A percentile compares a stretch with the other conserved stretches of the same genome.
Conservation (phyloP, 2,329 filamentous ascomycete species). For the Cercospora sojina region DNA sequence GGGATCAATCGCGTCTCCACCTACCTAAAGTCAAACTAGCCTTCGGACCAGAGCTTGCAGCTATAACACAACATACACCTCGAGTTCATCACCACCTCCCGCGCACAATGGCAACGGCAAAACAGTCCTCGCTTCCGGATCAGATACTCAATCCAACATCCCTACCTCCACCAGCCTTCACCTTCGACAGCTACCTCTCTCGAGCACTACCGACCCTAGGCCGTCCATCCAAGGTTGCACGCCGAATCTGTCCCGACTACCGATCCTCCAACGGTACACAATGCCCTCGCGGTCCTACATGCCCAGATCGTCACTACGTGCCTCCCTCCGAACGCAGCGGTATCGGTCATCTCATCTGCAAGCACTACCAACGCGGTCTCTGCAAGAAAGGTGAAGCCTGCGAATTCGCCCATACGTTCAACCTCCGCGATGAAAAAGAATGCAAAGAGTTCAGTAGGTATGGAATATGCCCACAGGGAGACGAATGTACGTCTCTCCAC, state of each 20-base stretch:
- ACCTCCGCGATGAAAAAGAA: constrained; percentile 95
- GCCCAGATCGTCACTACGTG: constrained; percentile 75
- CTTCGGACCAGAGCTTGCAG: background rate
- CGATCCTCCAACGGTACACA: constrained; percentile 71
- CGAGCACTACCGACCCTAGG: constrained; percentile 35
- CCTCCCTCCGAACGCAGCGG: constrained; percentile 45
- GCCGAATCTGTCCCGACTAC: constrained; percentile 81
- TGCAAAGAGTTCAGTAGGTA: constrained; percentile 95
- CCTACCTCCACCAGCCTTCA: constrained; percentile 33
- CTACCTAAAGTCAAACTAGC: background rate
- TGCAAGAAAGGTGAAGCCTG: constrained; percentile 97
- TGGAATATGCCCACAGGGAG: constrained; percentile 92
- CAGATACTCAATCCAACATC: constrained; percentile 37
- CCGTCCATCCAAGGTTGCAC: constrained; percentile 38
- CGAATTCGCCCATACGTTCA: constrained; percentile 98
- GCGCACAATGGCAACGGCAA: constrained; percentile 27
- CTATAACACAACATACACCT: background rate
- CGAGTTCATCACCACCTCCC: constrained; percentile 9
- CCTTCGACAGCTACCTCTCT: constrained; percentile 38
- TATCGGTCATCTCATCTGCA: constrained; percentile 73
- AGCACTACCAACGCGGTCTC: constrained; percentile 94
- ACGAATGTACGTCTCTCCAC: constrained; percentile 67
- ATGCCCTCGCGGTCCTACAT: constrained; percentile 80
- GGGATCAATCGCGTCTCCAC: constrained; percentile 6
- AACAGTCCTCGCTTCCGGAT: constrained; percentile 26